phyloP scores from a whole-genome alignment of 495 filamentous ascomycete species.

The Talaromyces stipitatus region DNA sequence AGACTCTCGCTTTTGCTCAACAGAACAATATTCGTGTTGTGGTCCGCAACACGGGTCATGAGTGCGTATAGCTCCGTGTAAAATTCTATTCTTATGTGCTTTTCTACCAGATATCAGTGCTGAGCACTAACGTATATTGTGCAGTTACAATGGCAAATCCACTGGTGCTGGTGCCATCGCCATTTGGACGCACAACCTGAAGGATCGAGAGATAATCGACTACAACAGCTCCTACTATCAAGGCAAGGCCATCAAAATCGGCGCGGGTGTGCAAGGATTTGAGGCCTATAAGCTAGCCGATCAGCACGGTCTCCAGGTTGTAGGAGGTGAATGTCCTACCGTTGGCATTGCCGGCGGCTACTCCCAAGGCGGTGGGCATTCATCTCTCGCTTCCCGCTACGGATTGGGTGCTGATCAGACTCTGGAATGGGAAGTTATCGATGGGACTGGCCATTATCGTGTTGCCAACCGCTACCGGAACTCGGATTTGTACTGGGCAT shows the following conservation, averaged over 20 bases:
- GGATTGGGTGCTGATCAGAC: slow-evolving; percentile 59
- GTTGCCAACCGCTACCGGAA: slow-evolving; percentile 37
- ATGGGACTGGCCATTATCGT: slow-evolving; percentile 27
- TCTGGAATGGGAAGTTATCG: slow-evolving; percentile 56
- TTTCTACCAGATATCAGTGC: not conserved
- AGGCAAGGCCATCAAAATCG: slow-evolving; percentile 46
- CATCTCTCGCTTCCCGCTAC: slow-evolving; percentile 38
- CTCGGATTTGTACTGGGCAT: slow-evolving; percentile 59
- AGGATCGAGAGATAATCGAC: slow-evolving; percentile 13
- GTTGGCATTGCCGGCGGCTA: slow-evolving; percentile 47
- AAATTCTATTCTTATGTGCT: not conserved
- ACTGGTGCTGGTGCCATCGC: slow-evolving; percentile 47
- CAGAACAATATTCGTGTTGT: slow-evolving; percentile 52
- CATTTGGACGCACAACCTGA: slow-evolving; percentile 50
- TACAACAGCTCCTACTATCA: slow-evolving; percentile 30
- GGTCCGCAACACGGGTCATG: slow-evolving; percentile 56
- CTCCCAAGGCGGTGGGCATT: slow-evolving; percentile 55
- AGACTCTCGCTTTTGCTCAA: slow-evolving; percentile 37
- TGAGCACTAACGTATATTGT: too few relatives aligned
- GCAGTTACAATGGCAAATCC: slow-evolving; percentile 47
- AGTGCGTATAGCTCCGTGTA: slow-evolving; percentile 10
- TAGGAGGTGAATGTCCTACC: slow-evolving; percentile 26
- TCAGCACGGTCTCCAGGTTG: slow-evolving; percentile 11
- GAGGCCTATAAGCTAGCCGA: slow-evolving; percentile 43
- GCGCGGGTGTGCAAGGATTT: slow-evolving; percentile 43